Base-by-base conservation (phyloP, 805 yeast genomes). In the Ogataea paradorogensis region DNA sequence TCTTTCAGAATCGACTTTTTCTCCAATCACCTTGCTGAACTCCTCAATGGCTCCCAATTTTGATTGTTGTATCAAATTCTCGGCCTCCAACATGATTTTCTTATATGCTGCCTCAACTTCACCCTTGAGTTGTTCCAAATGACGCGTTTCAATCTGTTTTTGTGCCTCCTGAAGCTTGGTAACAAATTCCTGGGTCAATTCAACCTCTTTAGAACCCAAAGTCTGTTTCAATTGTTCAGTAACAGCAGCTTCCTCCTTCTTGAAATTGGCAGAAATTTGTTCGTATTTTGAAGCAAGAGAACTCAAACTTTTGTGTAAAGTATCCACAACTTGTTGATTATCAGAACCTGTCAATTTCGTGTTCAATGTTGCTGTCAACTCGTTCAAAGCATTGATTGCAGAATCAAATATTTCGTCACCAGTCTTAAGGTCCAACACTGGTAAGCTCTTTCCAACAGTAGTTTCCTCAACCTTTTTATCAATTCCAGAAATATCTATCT, bases 81-180 rank as follows among this genome's bases (percentile, higher is more conserved):
- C 80, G 14, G 89, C 90, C 47, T 86, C 84, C 32, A 79, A 71
- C 30, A 78, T 64, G 36, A 90, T 71, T 9, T 80, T 76, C 50
- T 77, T 69, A 57, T 76, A 78, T 42, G 88, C 74, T 26, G 84
- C 80, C 48, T 76, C 76, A 38, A 89, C 69, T 62, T 89, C 96
- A 13, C 69, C 63, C 15, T 63, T 58, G 49, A 91, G 68, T 48
- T 80, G 74, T 32, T 67, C 62, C 45, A 76, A 69, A 58, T 81
- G 82, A 50, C 79, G 78, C 33, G 66, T 59, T 48, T 82, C 82
- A 51, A 87, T 69, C 41, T 73, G 73, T 34, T 69, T 55, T 55
- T 84, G 80, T 52, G 81, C 84, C n/a, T 62, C 58, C 43, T 76
- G 76, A 55, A 83, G 81, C 51, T 84, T 81, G 29, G 69, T 62